Conservation (phyloP, 805 yeast species). For the Sugiyamaella marilandica region DNA sequence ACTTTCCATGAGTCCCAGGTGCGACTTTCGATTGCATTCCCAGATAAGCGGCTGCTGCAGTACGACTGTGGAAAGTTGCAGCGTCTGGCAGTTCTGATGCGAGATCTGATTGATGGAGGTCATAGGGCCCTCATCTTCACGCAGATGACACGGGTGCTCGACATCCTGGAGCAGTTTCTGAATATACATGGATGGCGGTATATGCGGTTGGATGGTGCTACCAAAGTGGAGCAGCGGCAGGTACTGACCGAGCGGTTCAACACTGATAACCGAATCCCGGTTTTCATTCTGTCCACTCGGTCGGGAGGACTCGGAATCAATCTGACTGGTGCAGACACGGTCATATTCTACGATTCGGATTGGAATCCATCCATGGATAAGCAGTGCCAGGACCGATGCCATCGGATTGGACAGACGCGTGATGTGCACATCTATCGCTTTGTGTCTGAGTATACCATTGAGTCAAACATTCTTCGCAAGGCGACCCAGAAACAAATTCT, state of each 20-base stretch:
- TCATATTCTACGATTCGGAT: conserved; percentile 94
- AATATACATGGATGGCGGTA: conserved; percentile 93
- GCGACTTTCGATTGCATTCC: conserved; percentile 87
- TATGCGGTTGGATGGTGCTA: conserved; percentile 94
- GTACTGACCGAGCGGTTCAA: conserved; percentile 89
- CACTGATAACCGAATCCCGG: conserved; percentile 77
- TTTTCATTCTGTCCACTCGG: conserved; percentile 87
- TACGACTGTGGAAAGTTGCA: conserved; percentile 97
- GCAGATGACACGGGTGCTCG: conserved; percentile 96
- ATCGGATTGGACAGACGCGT: conserved; percentile 96
- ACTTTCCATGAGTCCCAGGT: conserved; percentile 82
- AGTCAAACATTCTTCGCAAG: conserved; percentile 85
- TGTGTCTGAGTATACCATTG: conserved; percentile 94
- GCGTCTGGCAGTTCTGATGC: conserved; percentile 67
- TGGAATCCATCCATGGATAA: conserved; percentile 99
- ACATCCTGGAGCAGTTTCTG: conserved; percentile 85
- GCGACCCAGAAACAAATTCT: conserved; percentile 92
- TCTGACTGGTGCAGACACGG: conserved; percentile 97
- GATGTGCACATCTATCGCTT: conserved; percentile 96
- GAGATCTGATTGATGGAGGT: conserved; percentile 75
- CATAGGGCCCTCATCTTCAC: conserved; percentile 95
- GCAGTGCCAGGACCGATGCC: conserved; percentile 98
- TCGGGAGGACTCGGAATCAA: conserved; percentile 99
- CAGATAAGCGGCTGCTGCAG: conserved; percentile 86
- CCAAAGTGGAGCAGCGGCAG: conserved; percentile 95